These are phyloP conservation scores for Podospora appendiculata DNA, from an alignment of 495 filamentous ascomycete genomes.

Conservation along the genomic window DNA sequence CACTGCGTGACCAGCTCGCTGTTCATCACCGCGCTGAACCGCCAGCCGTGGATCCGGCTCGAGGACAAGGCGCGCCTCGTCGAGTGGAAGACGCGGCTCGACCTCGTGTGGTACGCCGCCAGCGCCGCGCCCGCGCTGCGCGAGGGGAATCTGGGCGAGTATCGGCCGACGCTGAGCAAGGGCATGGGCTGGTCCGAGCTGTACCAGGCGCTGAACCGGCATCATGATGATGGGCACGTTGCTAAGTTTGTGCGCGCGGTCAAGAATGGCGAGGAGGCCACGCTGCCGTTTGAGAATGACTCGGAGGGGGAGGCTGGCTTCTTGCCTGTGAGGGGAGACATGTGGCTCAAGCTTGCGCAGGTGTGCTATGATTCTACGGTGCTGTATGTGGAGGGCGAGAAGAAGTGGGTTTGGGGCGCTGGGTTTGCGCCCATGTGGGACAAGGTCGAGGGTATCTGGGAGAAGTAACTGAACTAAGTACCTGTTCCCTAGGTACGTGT, in stretches of 20 bases:
- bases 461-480: too few species aligned
- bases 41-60: slow-evolving; percentile 21
- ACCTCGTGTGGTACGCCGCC: slow-evolving; percentile 30
- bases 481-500: too few species aligned
- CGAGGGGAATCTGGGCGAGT: not conserved
- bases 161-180: slow-evolving; percentile 1
- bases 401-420: too few species aligned
- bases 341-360: too few species aligned
- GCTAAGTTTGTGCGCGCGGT: slow-evolving; percentile 30
- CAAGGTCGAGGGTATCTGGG: too few species aligned
- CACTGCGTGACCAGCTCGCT: slow-evolving; percentile 29
- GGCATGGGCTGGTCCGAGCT: slow-evolving; percentile 23
- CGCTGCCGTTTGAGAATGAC: slow-evolving; percentile 12
- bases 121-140: slow-evolving; percentile 13
- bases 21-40: slow-evolving; percentile 20
- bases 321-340: too few species aligned
- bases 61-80: slow-evolving; percentile 22
- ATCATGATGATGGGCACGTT: slow-evolving; percentile 32
- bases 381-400: too few species aligned
- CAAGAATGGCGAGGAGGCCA: slow-evolving; percentile 24
- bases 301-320: not conserved
- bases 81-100: slow-evolving; percentile 30
- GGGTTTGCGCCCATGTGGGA: too few species aligned
- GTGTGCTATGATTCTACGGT: too few species aligned
- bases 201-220: slow-evolving; percentile 18